Base-by-base conservation (phyloP, 2,329 filamentous ascomycete genomes). In the Pyrenophora tritici-repentis region DNA sequence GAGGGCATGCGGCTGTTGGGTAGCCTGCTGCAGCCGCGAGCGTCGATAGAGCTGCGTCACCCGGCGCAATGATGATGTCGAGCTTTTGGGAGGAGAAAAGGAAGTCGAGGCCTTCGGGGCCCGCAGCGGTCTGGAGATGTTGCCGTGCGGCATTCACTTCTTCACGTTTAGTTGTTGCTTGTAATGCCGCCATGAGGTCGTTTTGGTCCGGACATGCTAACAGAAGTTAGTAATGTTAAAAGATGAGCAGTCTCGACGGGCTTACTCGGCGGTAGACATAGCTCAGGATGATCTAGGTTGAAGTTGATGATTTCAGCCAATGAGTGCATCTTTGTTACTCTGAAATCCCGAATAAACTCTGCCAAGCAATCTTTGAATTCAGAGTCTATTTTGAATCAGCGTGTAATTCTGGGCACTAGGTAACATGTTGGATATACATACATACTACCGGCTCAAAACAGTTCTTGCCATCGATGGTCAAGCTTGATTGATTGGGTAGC, bases 241-340 rank as follows among this genome's bases (percentile, higher is more conserved):
- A n/a, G 2, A 10, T 10, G 12, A 13, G 17, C 6, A 9, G 12
- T 32, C 17, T 14, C 14, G 26, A 42, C 12, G n/a, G 33, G 44
- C 60, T 3, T 63, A 69, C 66, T 58, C 3, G 67, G 65, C 24
- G 69, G 67, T 1, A 73, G 59, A 10, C 62, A 66, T 13, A 72
- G 65, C 42, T 73, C 69, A 6, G 68, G 66, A 31, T 73, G 70
- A 31, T 73, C 67, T 20, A 66, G 56, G 45, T 73, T 73, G 58
- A 72, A 72, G 53, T 73, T 70, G 40, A 73, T 72, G 43, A 73
- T 70, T 39, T 72, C 71, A 17, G 70, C 67, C 17, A 73, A 59
- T 3, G 68, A 72, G 55, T 71, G 68, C 7, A 73, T 68, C 57
- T 72, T 72, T 33, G 68, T 70, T 12, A 61, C 57, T 36, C 63